These are phyloP conservation scores for Rhododendron kiyosumense DNA, from an alignment of 148 eudicot species.

Conservation along the genomic window DNA sequence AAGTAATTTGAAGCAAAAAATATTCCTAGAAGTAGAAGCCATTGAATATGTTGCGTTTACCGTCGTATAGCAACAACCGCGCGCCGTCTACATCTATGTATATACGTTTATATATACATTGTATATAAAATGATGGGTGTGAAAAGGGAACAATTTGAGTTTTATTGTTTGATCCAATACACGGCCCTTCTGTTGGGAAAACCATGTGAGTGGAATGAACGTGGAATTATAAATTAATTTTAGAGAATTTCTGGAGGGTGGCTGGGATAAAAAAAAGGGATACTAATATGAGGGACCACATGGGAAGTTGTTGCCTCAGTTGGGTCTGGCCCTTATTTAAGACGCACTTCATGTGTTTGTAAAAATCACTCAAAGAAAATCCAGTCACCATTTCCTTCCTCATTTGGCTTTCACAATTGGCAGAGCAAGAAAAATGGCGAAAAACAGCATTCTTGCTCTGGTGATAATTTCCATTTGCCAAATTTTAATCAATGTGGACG, in stretches of 20 bases:
- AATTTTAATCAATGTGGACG: slow-evolving; percentile 26
- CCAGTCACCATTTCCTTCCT: neutral
- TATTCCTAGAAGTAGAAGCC: neutral
- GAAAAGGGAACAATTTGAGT: neutral
- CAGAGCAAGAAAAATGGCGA: slow-evolving; percentile 20
- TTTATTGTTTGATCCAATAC: neutral
- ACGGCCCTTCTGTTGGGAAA: neutral
- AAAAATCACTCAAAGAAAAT: slow-evolving; percentile 10
- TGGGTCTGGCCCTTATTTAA: slow-evolving; percentile 16
- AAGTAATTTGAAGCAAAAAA: neutral
- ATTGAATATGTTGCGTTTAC: neutral
- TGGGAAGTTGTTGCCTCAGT: slow-evolving; percentile 39
- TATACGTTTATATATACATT: neutral
- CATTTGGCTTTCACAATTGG: neutral
- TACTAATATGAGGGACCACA: slow-evolving; percentile 19
- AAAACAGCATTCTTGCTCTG: slow-evolving; percentile 14
- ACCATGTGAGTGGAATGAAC: neutral
- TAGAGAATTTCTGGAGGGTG: slow-evolving; percentile 15
- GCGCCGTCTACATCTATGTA: neutral
- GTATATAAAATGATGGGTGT: neutral
- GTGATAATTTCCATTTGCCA: slow-evolving; percentile 19
- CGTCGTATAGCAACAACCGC: neutral
- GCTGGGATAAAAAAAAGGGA: neutral
- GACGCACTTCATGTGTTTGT: neutral
- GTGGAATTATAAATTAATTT: neutral